Conservation (phyloP, 75 land plant species). For the Pinus taeda region DNA sequence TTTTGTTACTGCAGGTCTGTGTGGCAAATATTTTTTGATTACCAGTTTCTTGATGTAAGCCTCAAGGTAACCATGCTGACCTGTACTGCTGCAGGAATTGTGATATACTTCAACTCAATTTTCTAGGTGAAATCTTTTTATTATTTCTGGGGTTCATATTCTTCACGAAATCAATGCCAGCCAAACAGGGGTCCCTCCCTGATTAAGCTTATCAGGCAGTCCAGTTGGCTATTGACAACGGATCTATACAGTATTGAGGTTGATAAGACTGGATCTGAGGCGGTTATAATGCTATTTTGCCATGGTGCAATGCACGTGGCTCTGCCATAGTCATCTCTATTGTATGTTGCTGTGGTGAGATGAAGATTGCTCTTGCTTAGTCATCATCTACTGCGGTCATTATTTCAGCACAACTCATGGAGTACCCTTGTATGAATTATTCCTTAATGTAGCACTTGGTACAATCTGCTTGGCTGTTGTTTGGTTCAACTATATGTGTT, state of each 20-base stretch:
- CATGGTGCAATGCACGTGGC: neutral
- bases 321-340: too few relatives aligned
- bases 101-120: neutral
- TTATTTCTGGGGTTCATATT: neutral
- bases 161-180: neutral
- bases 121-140: slow-evolving; percentile 3
- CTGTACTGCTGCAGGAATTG: neutral
- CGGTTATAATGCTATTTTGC: slow-evolving; percentile 1
- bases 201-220: neutral
- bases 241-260: neutral
- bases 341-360: neutral
- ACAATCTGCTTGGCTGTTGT: slow-evolving; percentile 1
- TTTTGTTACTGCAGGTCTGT: neutral
- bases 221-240: neutral
- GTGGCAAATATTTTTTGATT: neutral
- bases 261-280: neutral
- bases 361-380: neutral
- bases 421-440: neutral
- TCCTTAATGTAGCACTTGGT: neutral
- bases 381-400: neutral
- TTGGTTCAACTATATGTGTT: slow-evolving; percentile 5
- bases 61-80: neutral
- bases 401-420: neutral
- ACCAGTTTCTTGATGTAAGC: neutral
- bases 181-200: neutral